A percentile compares a stretch with the other conserved stretches of the same genome.
Evolutionary conservation across 2,329 filamentous ascomycete species (phyloP).

Genomic region (Colletotrichum sp.): DNA sequence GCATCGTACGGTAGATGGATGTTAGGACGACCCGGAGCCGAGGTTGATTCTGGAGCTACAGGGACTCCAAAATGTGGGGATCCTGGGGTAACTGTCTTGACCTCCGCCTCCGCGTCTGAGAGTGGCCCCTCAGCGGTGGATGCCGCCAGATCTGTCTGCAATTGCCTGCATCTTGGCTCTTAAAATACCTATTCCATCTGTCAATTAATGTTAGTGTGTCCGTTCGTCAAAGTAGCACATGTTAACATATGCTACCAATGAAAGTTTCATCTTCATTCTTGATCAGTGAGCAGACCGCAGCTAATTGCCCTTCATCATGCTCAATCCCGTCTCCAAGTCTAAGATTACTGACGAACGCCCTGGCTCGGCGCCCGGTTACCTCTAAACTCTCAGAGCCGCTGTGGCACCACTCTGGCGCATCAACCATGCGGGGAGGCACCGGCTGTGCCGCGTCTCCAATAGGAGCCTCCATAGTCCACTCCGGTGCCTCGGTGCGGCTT

Average conservation of each 20-base stretch:
- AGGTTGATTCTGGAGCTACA: constrained; percentile 19
- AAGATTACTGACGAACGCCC: not conserved
- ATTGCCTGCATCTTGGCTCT: not conserved
- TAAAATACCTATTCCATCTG: not conserved
- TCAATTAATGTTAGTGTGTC: not conserved
- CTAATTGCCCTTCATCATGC: not conserved
- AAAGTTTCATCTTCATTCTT: not conserved
- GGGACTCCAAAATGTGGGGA: constrained; percentile 17
- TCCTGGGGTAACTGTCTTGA: constrained; percentile 19
- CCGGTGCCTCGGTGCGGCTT: constrained; percentile 17
- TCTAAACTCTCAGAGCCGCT: not conserved
- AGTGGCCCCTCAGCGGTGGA: not conserved
- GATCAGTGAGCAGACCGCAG: not conserved
- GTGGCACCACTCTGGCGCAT: constrained; percentile 5
- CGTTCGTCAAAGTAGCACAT: not conserved
- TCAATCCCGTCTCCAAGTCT: not conserved
- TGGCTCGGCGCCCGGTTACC: not conserved
- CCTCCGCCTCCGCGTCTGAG: constrained; percentile 16
- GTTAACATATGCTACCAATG: fast-evolving
- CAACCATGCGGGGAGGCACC: not conserved
- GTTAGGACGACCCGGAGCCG: constrained; percentile 16
- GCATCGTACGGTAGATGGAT: constrained; percentile 8
- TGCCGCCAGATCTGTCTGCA: not conserved
- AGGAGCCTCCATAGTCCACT: not conserved
- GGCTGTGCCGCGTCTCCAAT: constrained; percentile 3